These are phyloP conservation scores for Puccinia polysora DNA, from an alignment of 1,284 basidiomycete species.

Conservation along the genomic window DNA sequence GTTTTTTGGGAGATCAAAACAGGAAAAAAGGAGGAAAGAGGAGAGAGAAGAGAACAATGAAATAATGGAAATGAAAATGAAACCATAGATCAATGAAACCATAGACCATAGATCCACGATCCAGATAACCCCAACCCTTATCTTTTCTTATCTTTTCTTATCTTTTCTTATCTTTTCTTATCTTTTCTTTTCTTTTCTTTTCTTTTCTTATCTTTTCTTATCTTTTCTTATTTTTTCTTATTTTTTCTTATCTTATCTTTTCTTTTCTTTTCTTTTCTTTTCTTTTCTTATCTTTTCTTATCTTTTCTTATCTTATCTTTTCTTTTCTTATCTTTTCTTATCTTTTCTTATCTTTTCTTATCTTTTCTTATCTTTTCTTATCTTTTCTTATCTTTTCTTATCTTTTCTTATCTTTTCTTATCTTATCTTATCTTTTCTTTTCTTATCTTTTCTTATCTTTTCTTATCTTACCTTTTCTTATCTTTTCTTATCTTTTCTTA, in stretches of 20 bases:
- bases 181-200: too few relatives aligned
- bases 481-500: not conserved
- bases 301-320: not conserved
- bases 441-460: not conserved
- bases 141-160: too few relatives aligned
- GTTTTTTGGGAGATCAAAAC: too few relatives aligned
- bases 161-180: too few relatives aligned
- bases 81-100: too few relatives aligned
- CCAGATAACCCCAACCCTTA: too few relatives aligned
- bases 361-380: not conserved
- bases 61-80: too few relatives aligned
- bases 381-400: not conserved
- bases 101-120: too few relatives aligned
- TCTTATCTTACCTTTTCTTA: not conserved
- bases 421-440: not conserved
- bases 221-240: too few relatives aligned
- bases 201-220: slow-evolving; percentile 3
- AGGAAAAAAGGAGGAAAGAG: too few relatives aligned
- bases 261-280: not conserved
- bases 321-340: not conserved
- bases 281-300: not conserved
- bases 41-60: too few relatives aligned
- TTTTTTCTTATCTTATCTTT: not conserved
- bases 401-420: not conserved
- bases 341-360: not conserved